Evolutionary conservation across 192 early-diverging fungal genomes (phyloP).

Genomic region (Phycomyces nitens): DNA sequence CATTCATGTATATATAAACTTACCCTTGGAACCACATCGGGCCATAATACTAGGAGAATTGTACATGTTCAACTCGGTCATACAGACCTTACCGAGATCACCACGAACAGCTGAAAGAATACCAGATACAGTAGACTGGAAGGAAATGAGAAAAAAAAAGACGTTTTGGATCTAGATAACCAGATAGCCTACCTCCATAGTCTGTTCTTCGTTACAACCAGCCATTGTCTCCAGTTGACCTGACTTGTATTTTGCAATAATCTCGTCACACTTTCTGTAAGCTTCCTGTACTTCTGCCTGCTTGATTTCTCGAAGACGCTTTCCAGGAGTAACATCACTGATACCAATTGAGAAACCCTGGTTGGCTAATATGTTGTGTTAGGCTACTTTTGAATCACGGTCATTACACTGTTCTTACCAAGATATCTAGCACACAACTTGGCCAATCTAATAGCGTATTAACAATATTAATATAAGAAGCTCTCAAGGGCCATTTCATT

Average conservation of each 20-base stretch:
- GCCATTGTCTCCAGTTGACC: constrained; percentile 81
- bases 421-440: constrained; percentile 85
- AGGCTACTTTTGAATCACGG: background rate
- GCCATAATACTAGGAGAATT: constrained; percentile 99
- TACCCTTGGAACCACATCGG: constrained; percentile 96
- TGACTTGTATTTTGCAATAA: constrained; percentile 63
- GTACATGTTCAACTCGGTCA: constrained; percentile 89
- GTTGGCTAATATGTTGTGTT: constrained; percentile 49
- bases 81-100: constrained; percentile 84
- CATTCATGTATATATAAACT: background rate
- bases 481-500: constrained; percentile 26
- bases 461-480: background rate
- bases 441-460: background rate
- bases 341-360: constrained; percentile 98
- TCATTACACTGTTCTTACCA: constrained; percentile 38
- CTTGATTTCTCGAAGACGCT: constrained; percentile 73
- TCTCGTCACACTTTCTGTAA: constrained; percentile 80
- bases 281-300: constrained; percentile 74
- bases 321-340: constrained; percentile 91
- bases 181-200: constrained; percentile 62
- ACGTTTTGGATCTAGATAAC: background rate
- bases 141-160: constrained; percentile 6
- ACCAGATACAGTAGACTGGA: constrained; percentile 68
- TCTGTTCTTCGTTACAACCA: constrained; percentile 84
- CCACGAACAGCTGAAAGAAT: constrained; percentile 89